Percentiles rank a stretch among this genome's conserved stretches.
Conservation (phyloP, 1,139 yeast species). For the Yamadazyma conglobata region DNA sequence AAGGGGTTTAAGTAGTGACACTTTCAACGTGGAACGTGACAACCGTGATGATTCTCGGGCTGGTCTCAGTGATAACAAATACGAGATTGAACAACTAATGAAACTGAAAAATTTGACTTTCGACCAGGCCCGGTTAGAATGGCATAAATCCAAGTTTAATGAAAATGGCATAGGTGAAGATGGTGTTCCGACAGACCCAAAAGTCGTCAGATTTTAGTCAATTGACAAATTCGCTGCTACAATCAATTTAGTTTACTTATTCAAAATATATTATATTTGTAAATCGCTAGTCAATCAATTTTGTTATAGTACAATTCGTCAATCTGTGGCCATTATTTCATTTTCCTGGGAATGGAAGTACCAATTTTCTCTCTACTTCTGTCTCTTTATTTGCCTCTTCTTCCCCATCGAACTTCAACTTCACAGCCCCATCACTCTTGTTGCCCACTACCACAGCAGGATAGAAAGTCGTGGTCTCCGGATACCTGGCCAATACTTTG, state of each 20-base stretch:
- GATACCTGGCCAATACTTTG: conserved; percentile 88
- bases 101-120: conserved; percentile 44
- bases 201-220: conserved; percentile 39
- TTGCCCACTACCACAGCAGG: conserved; percentile 88
- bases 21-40: conserved; percentile 50
- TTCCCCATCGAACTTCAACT: conserved; percentile 90
- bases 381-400: conserved; percentile 96
- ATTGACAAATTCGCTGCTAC: no score
- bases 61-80: conserved; percentile 57
- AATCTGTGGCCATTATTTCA: conserved; percentile 9
- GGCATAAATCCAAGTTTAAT: conserved; percentile 44
- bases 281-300: no score
- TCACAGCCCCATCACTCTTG: conserved; percentile 71
- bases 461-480: conserved; percentile 96
- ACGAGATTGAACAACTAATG: conserved; percentile 55
- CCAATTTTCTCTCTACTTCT: conserved; percentile 82
- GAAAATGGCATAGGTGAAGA: conserved; percentile 49
- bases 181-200: conserved; percentile 41
- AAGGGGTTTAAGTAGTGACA: conserved; percentile 60
- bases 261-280: conserved; percentile 3
- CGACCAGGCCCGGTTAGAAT: conserved; percentile 67
- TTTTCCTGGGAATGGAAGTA: conserved; percentile 66
- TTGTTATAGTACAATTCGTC: no score
- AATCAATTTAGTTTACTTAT: no score
- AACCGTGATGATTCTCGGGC: conserved; percentile 53